phyloP scores from a whole-genome alignment of 352 stramenopile genomes.

The Aphanomyces euteiches region DNA sequence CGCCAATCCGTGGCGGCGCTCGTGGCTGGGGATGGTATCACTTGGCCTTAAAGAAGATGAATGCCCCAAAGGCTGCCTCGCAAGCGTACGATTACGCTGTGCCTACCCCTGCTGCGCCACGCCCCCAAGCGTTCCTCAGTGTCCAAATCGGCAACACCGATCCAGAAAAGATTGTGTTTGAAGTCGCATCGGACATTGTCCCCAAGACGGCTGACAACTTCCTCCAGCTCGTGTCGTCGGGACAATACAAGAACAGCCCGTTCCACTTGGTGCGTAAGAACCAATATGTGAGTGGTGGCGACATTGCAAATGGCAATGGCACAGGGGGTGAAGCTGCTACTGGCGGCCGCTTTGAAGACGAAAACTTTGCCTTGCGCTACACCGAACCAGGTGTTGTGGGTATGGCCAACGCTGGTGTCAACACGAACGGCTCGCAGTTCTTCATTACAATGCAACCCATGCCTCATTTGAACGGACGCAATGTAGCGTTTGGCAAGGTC shows the following conservation, averaged over 20 bases:
- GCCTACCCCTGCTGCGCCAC: constrained; percentile 46
- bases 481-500: constrained; percentile 85
- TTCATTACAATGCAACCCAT: constrained; percentile 94
- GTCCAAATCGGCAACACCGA: constrained; percentile 78
- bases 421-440: constrained; percentile 99
- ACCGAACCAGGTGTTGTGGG: constrained; percentile 76
- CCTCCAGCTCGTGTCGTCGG: constrained; percentile 62
- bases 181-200: constrained; percentile 80
- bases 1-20: constrained; percentile 46
- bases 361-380: constrained; percentile 86
- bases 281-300: constrained; percentile 65
- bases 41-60: constrained; percentile 80
- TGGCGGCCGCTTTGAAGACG: constrained; percentile 75
- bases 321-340: constrained; percentile 70
- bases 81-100: constrained; percentile 68
- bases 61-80: constrained; percentile 42
- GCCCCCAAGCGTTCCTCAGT: constrained; percentile 71
- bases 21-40: constrained; percentile 82
- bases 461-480: constrained; percentile 82
- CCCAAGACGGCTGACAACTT: constrained; percentile 76
- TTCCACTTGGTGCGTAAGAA: constrained; percentile 86
- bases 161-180: constrained; percentile 69
- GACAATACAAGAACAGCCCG: constrained; percentile 73
- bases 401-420: constrained; percentile 97
- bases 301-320: constrained; percentile 68